Percentiles rank a stretch among this genome's conserved stretches.
phyloP scores from a whole-genome alignment of 169 alveolate species.

The Plasmodium coatneyi region DNA sequence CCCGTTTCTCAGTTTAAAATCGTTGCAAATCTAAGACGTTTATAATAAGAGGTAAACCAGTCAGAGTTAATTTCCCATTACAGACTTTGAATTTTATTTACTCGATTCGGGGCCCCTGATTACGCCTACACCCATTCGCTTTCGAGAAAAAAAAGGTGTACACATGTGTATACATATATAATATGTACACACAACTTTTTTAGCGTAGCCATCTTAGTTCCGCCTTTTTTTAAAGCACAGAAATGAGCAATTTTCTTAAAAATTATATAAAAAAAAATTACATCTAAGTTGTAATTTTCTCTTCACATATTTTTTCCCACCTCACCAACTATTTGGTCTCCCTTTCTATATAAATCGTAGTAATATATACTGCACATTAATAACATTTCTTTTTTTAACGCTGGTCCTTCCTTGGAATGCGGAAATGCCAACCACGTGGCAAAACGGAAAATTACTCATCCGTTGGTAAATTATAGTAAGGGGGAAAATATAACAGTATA shows the following conservation, averaged over 20 bases:
- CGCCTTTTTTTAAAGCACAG: not conserved
- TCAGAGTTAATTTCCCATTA: not conserved
- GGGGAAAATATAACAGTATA: not conserved
- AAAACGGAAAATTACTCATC: not conserved
- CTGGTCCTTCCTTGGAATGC: not conserved
- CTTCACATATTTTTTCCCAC: not conserved
- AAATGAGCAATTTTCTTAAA: not conserved
- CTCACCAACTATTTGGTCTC: not conserved
- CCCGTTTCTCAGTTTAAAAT: not conserved
- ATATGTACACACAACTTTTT: not conserved
- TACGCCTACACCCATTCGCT: not conserved
- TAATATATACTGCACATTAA: not conserved
- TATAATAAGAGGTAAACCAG: not conserved
- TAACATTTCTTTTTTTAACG: not conserved
- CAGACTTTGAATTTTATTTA: not conserved
- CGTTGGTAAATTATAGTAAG: not conserved
- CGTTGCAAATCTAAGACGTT: constrained; percentile 11
- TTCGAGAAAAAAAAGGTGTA: not conserved
- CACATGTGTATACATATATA: not conserved
- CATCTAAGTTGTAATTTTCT: not conserved
- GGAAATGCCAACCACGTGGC: not conserved
- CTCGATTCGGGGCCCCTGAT: not conserved
- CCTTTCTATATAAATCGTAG: not conserved
- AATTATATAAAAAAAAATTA: not conserved
- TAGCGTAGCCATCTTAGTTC: not conserved